Percentiles rank a stretch among this genome's conserved stretches.
These are phyloP conservation scores for Leccinum longicurvipes DNA, from an alignment of 768 basidiomycete species.

Conservation along the genomic window DNA sequence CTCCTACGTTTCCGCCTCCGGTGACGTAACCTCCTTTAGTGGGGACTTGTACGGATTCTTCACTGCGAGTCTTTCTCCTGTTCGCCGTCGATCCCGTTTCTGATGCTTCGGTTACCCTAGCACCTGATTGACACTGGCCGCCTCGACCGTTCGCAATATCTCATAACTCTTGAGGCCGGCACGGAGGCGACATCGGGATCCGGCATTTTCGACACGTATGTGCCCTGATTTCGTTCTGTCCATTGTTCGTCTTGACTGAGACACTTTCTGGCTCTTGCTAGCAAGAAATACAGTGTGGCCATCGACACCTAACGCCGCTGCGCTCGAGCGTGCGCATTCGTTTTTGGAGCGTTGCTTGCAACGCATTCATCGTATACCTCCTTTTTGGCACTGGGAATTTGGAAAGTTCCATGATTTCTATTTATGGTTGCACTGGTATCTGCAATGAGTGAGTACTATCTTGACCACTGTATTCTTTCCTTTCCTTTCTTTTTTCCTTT, in stretches of 20 bases:
- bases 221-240: background rate
- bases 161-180: slow-evolving; percentile 58
- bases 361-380: background rate
- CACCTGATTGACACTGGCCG: slow-evolving; percentile 47
- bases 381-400: background rate
- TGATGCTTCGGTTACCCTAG: slow-evolving; percentile 30
- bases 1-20: slow-evolving; percentile 43
- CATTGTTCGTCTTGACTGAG: background rate
- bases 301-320: slow-evolving; percentile 35
- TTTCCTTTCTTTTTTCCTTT: background rate
- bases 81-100: background rate
- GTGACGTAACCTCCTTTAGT: slow-evolving; percentile 44
- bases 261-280: slow-evolving; percentile 15
- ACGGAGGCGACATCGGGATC: slow-evolving; percentile 61
- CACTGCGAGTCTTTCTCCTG: slow-evolving; percentile 30
- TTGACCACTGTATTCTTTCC: background rate
- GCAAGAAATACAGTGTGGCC: slow-evolving; percentile 43
- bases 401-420: background rate
- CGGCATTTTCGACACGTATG: slow-evolving; percentile 53
- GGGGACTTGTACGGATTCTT: slow-evolving; percentile 55
- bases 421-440: background rate
- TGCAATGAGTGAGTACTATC: background rate
- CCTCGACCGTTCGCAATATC: slow-evolving; percentile 50
- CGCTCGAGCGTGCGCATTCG: background rate
- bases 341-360: background rate